phyloP scores from a whole-genome alignment of 1,139 yeast species.

The Debaryomycetaceae sp. region DNA sequence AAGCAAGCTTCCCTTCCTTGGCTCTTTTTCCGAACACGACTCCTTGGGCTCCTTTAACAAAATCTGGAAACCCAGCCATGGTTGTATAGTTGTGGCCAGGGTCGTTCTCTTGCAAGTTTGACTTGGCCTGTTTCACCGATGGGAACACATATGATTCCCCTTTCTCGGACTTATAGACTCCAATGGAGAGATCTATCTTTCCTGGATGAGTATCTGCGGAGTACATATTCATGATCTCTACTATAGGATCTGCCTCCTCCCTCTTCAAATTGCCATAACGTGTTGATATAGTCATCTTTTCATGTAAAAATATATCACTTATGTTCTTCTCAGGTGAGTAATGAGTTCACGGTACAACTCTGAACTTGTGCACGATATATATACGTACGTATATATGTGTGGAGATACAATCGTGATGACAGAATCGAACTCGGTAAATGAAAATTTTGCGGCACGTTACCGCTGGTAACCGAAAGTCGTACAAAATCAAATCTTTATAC shows the following conservation, averaged over 20 bases:
- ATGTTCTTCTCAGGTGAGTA: no score
- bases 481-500: neutral
- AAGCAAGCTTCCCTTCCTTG: slow-evolving; percentile 26
- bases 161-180: slow-evolving; percentile 39
- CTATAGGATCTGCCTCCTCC: slow-evolving; percentile 37
- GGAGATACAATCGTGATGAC: no score
- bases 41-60: slow-evolving; percentile 31
- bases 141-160: slow-evolving; percentile 40
- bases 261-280: slow-evolving; percentile 23
- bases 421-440: neutral
- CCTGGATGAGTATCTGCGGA: slow-evolving; percentile 24
- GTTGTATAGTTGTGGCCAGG: slow-evolving; percentile 45
- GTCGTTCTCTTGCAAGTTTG: slow-evolving; percentile 26
- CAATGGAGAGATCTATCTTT: slow-evolving; percentile 37
- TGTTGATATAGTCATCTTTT: slow-evolving; percentile 21
- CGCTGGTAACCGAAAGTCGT: neutral
- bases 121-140: slow-evolving; percentile 34
- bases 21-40: slow-evolving; percentile 32
- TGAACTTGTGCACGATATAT: no score
- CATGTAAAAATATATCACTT: neutral
- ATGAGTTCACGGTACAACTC: no score
- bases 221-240: slow-evolving; percentile 25
- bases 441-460: neutral
- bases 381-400: no score
- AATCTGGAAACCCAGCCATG: slow-evolving; percentile 42